A percentile compares a stretch with the other conserved stretches of the same genome.
Conservation (phyloP, 202 grass and related monocot species). For the Musa balbisiana region DNA sequence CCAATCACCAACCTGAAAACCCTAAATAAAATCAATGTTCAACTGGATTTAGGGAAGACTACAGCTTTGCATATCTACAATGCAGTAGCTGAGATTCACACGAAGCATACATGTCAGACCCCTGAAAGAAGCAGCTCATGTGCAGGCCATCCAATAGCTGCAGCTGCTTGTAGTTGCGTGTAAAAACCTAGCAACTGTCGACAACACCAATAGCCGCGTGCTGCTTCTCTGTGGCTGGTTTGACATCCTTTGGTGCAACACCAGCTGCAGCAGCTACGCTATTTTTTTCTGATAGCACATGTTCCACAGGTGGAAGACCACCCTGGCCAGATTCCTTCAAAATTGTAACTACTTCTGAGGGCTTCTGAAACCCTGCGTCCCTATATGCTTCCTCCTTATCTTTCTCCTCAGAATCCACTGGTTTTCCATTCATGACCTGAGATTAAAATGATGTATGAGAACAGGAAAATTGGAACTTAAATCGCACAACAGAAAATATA, state of each 20-base stretch:
- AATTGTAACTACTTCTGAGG: slow-evolving; percentile 23
- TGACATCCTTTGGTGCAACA: slow-evolving; percentile 22
- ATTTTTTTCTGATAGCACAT: slow-evolving; percentile 14
- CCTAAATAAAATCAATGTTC: too few relatives aligned
- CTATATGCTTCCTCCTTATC: slow-evolving; percentile 36
- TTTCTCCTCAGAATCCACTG: slow-evolving; percentile 28
- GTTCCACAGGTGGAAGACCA: background rate
- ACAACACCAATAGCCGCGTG: slow-evolving; percentile 29
- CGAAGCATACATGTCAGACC: too few relatives aligned
- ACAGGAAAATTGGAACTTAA: too few relatives aligned
- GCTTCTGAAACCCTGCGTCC: slow-evolving; percentile 35
- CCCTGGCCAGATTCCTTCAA: slow-evolving; percentile 35
- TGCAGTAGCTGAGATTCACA: too few relatives aligned
- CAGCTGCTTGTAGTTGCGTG: background rate
- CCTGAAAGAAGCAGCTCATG: too few relatives aligned
- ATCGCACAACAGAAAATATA: background rate
- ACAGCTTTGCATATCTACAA: too few relatives aligned
- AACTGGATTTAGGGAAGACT: too few relatives aligned
- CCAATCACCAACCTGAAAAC: too few relatives aligned
- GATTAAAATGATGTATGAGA: background rate
- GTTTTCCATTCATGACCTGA: slow-evolving; percentile 1
- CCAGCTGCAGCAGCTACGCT: slow-evolving; percentile 13
- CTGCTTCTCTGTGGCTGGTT: slow-evolving; percentile 35
- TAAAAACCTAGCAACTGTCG: slow-evolving; percentile 35
- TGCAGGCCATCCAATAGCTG: too few relatives aligned